Base-by-base conservation (phyloP, 139 green algal species). In the Monoraphidium neglectum region DNA sequence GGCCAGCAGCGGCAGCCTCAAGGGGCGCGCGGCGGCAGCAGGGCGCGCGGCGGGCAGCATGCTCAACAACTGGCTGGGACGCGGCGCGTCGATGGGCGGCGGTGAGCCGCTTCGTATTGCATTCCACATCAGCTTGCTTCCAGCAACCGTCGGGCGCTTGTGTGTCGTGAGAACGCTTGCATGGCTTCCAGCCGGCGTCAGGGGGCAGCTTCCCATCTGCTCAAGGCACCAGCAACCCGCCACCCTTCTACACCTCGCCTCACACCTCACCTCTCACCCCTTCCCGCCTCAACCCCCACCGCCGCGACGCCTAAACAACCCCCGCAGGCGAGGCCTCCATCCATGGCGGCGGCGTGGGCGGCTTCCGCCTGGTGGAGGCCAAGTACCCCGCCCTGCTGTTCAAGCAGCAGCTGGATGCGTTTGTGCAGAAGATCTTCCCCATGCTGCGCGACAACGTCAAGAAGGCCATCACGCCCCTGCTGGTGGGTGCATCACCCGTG, bases 351-450 rank as follows among this genome's bases (percentile, higher is more conserved):
- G 88, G 83, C 40, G 89, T 87, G 33, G 93, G 93, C 64, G 87
- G 84, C 37, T 91, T 87, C 84, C 79, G 86, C 59, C 90, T 97
- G 80, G 94, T 99, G 62, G 95, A 99, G 83, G 95, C 96, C 79
- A 99, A 99, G 88, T 99, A 98, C 89, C 95, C 96, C 1, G 95
- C 97, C 6, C 90, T 99, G 84, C 88, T 99, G 70, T 99, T 99
- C 89, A 99, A 98, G 92, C 95, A 99, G 92, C 95, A 99, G 92
- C 92, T 99, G 68, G 93, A 97, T 68, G 95, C 93, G 10, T 97
- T 98, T 82, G 93, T 99, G 78, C 94, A 99, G 83, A 97, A 97
- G 82, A 97, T 98, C 78, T 99, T 98, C 86, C 92, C 94, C 64
- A 95, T 98, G 89, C 90, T 99, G 77, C 89, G 97, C 3, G 97